phyloP scores from a whole-genome alignment of 257 asterid genomes.

The Marsdenia floribunda region DNA sequence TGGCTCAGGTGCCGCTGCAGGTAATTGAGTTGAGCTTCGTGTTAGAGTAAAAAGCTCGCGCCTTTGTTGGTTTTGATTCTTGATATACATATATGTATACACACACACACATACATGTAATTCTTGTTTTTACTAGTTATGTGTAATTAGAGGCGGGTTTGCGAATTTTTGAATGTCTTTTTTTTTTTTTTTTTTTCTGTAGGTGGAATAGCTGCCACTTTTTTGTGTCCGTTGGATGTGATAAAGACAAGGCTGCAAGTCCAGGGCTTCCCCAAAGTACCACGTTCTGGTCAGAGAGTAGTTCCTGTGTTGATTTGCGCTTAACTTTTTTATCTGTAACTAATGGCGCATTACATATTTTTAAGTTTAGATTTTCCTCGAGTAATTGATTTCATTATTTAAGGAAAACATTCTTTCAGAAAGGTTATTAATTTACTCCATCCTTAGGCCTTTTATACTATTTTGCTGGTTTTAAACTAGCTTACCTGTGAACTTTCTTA shows the following conservation, averaged over 20 bases:
- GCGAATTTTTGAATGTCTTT: neutral
- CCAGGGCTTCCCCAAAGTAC: constrained; percentile 60
- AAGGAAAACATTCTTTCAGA: neutral
- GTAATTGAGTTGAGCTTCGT: constrained; percentile 36
- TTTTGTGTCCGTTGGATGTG: constrained; percentile 91
- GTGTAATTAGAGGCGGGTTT: neutral
- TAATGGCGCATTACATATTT: neutral
- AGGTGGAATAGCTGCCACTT: constrained; percentile 98
- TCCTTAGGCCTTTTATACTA: neutral
- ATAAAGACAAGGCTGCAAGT: constrained; percentile 90
- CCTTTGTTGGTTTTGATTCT: neutral
- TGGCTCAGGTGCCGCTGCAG: constrained; percentile 95
- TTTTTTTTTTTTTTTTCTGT: neutral
- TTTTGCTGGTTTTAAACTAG: neutral
- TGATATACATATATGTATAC: neutral
- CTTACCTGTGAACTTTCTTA: neutral
- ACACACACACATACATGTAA: too few relatives aligned
- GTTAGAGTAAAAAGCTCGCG: neutral
- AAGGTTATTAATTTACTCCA: neutral
- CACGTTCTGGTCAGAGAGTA: constrained; percentile 37
- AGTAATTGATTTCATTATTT: neutral
- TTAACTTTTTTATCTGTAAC: neutral
- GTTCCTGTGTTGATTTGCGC: neutral
- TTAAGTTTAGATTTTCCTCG: too few relatives aligned
- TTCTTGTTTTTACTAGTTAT: neutral